A percentile compares a stretch with the other conserved stretches of the same genome.
These are phyloP conservation scores for Musa beccarii DNA, from an alignment of 176 grass and related monocot genomes.

Conservation along the genomic window DNA sequence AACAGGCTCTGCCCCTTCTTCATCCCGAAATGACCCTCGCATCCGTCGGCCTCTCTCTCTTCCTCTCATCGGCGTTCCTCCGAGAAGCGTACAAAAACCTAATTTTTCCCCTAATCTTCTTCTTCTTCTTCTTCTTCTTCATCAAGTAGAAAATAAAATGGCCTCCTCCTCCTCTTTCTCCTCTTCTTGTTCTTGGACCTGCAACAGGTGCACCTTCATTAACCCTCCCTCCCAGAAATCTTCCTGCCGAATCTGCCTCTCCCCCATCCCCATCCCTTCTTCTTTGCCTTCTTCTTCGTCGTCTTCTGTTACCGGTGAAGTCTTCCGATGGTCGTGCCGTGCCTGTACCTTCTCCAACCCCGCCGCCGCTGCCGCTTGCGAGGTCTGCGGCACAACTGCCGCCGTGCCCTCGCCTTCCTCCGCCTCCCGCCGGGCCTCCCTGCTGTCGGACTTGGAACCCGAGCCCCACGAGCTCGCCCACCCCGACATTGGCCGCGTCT, in stretches of 20 bases:
- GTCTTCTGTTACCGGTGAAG: neutral
- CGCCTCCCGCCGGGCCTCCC: neutral
- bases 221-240: conserved; percentile 29
- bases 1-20: no score
- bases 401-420: neutral
- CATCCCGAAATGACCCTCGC: no score
- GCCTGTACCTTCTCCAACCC: conserved; percentile 41
- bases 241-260: conserved; percentile 31
- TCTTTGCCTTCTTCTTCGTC: conserved; percentile 3
- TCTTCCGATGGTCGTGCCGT: conserved; percentile 24
- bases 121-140: neutral
- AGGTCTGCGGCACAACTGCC: conserved; percentile 23
- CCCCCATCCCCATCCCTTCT: neutral
- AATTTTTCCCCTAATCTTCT: neutral
- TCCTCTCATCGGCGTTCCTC: neutral
- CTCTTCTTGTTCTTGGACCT: conserved; percentile 27
- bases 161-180: neutral
- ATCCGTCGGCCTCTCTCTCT: neutral
- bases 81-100: neutral
- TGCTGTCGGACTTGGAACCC: conserved; percentile 23
- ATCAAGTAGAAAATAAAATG: neutral
- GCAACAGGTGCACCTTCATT: conserved; percentile 31
- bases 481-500: conserved; percentile 35
- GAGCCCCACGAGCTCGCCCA: conserved; percentile 38
- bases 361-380: conserved; percentile 26